A percentile compares a stretch with the other conserved stretches of the same genome.
Conservation (phyloP, 2,329 filamentous ascomycete genomes). For the Beauveria sp. region DNA sequence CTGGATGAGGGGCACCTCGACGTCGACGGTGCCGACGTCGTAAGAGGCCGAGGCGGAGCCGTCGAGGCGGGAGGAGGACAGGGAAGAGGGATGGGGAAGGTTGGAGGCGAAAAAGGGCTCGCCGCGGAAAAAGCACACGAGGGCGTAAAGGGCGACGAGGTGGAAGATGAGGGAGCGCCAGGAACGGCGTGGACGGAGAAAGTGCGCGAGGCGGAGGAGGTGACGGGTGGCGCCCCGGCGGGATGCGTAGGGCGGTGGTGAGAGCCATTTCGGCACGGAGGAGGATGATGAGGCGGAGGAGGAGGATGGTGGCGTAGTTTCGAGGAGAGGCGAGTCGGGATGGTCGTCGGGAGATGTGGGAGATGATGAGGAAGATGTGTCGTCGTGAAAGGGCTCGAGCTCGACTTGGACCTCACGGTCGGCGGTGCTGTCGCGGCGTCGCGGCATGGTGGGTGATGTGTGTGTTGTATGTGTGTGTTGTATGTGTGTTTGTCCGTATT, state of each 20-base stretch:
- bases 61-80: constrained; percentile 29
- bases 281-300: neutral
- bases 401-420: neutral
- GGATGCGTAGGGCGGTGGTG: neutral
- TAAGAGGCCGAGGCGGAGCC: constrained; percentile 19
- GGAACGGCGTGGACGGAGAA: constrained; percentile 2
- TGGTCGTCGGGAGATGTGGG: neutral
- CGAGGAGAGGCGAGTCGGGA: constrained; percentile 7
- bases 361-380: neutral
- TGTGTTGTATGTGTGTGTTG: neutral
- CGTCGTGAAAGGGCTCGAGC: constrained; percentile 12
- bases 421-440: neutral
- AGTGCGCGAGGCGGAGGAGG: neutral
- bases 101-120: constrained; percentile 36
- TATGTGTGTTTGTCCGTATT: neutral
- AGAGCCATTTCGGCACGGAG: constrained; percentile 10
- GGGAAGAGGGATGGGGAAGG: constrained; percentile 24
- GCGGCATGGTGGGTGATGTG: neutral
- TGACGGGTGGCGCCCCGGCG: neutral
- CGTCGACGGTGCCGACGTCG: constrained; percentile 38
- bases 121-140: constrained; percentile 22
- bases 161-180: constrained; percentile 1
- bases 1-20: constrained; percentile 35
- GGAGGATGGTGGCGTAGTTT: neutral
- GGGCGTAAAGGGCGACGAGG: constrained; percentile 7